phyloP scores from a whole-genome alignment of 1,284 basidiomycete genomes.

The Trichosporon asahii region DNA sequence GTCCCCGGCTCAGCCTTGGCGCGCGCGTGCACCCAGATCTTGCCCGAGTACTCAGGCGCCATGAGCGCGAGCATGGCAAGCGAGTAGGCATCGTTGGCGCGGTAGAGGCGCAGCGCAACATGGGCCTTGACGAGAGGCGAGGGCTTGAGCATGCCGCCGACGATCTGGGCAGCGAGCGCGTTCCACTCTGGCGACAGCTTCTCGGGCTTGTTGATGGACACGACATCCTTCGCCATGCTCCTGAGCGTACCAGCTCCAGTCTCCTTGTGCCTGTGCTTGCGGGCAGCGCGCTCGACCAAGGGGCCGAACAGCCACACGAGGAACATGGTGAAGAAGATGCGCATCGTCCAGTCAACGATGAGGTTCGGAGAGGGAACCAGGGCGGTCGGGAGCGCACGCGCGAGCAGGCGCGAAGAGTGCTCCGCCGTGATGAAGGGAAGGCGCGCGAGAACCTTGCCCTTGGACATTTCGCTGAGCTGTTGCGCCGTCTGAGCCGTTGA shows the following conservation, averaged over 20 bases:
- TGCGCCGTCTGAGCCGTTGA: background rate
- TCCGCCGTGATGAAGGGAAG: conserved; percentile 46
- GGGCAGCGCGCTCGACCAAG: conserved; percentile 20
- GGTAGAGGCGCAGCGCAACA: conserved; percentile 33
- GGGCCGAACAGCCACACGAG: conserved; percentile 36
- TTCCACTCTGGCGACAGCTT: conserved; percentile 27
- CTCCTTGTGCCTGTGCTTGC: conserved; percentile 23
- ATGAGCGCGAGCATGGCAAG: conserved; percentile 43
- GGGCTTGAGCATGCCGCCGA: conserved; percentile 28
- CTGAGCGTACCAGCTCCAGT: conserved; percentile 23
- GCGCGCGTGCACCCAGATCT: conserved; percentile 41
- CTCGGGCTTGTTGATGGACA: conserved; percentile 14
- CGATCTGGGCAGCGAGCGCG: conserved; percentile 32
- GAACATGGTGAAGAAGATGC: conserved; percentile 35
- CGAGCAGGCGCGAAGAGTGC: conserved; percentile 40
- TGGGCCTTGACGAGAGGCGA: conserved; percentile 29
- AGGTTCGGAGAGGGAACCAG: conserved; percentile 34
- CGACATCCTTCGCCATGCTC: conserved; percentile 25
- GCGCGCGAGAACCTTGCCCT: conserved; percentile 34
- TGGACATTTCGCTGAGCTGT: conserved; percentile 19
- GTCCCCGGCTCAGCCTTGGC: conserved; percentile 25
- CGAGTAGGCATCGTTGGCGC: conserved; percentile 33
- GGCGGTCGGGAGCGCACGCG: conserved; percentile 29
- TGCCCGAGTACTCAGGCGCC: conserved; percentile 29
- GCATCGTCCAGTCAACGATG: conserved; percentile 44